phyloP scores from a whole-genome alignment of 1,284 basidiomycete species.

The Fistulina hepatica region DNA sequence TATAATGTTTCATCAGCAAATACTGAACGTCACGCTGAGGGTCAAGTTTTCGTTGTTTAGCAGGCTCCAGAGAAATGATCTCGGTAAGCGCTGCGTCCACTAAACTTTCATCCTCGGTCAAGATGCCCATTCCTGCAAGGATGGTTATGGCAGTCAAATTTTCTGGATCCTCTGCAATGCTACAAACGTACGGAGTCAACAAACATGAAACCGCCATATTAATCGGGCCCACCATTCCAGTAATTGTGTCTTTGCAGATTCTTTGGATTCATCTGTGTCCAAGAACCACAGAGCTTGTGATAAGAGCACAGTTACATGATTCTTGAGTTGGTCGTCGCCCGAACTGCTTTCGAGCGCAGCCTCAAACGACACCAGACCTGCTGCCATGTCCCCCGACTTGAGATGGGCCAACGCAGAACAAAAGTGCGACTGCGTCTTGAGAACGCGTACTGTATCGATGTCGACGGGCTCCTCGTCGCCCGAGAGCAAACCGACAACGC shows the following conservation, averaged over 20 bases:
- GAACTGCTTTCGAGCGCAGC: constrained; percentile 46
- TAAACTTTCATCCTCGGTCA: constrained; percentile 68
- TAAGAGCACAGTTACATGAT: constrained; percentile 67
- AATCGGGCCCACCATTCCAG: constrained; percentile 62
- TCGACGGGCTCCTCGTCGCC: constrained; percentile 29
- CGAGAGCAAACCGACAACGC: constrained; percentile 60
- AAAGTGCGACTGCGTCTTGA: constrained; percentile 62
- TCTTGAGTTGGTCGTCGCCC: constrained; percentile 38
- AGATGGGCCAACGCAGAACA: constrained; percentile 65
- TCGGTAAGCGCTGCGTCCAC: constrained; percentile 84
- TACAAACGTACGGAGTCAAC: constrained; percentile 20
- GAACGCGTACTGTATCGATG: constrained; percentile 33
- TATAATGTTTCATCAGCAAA: constrained; percentile 55
- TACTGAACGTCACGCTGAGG: constrained; percentile 54
- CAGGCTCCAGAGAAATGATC: constrained; percentile 54
- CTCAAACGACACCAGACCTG: constrained; percentile 59
- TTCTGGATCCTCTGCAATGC: constrained; percentile 57
- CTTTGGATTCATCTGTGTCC: constrained; percentile 62
- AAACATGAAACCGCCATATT: constrained; percentile 1
- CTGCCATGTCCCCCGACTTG: constrained; percentile 51
- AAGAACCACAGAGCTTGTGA: constrained; percentile 77
- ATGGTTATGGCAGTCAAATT: constrained; percentile 74
- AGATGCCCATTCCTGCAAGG: constrained; percentile 78
- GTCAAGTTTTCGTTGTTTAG: constrained; percentile 53
- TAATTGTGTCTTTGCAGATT: constrained; percentile 70